Base-by-base conservation (phyloP, 2,329 filamentous ascomycete species). In the Alternaria atra region DNA sequence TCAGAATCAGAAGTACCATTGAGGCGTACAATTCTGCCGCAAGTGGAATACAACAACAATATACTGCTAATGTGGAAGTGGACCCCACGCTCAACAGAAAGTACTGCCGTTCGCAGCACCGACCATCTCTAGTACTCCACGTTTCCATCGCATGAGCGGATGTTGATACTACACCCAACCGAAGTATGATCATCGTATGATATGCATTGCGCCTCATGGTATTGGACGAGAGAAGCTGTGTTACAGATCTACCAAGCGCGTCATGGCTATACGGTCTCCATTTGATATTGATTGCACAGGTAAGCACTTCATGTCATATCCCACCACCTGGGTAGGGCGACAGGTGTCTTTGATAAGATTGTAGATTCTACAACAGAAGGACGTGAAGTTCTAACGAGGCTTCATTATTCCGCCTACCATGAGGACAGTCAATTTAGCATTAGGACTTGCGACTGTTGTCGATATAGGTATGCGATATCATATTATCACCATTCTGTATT, bases 281-380 rank as follows among this genome's bases (percentile, higher is more conserved):
- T 35, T 42, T 20, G 51, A 60, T 67, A 68, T 71, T 67, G 66
- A 67, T 55, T 56, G 57, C 25, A 35, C 35, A 65, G 54, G 37
- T 40, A 51, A 43, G 56, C 27, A 61, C 52, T 46, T 46, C 30
- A 27, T 52, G 50, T 63, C 46, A 37, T 59, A 52, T 58, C 52
- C 61, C 35, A 48, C 47, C 2, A 20, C 20, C 2, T 20, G 20
- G 20, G 20, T 58, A 54, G 4, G 5, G 43, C 15, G 39, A 47
- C 23, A 37, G 12, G 10, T 23, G 12, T 42, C 20, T 51, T 55
- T 58, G 43, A 68, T 68, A 74, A 68, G 64, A 54, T 37, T 37
- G n/a, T 12, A 46, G 46, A 6, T 12, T 61, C 47, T 32, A 52
- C 27, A 40, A 42, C 37, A 25, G 40, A 3, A 42, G 15, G 32